Conservation (phyloP, 1,284 basidiomycete genomes). For the Ganoderma meredithae region DNA sequence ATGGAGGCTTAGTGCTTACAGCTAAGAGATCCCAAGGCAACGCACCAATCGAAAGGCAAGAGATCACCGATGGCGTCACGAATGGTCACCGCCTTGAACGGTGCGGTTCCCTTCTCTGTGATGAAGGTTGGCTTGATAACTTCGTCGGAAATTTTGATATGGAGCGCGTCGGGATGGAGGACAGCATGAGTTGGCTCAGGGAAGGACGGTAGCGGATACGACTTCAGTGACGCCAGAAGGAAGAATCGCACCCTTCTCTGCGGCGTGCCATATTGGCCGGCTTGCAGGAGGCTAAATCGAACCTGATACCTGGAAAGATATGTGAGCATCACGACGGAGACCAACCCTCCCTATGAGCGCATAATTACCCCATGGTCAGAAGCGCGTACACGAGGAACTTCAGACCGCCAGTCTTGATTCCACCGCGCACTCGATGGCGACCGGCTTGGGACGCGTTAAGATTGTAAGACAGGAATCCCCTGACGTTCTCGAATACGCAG, state of each 20-base stretch:
- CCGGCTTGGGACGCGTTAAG: slow-evolving; percentile 60
- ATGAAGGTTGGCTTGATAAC: slow-evolving; percentile 52
- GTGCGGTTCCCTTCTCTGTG: slow-evolving; percentile 54
- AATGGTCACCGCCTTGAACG: slow-evolving; percentile 62
- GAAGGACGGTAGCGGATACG: slow-evolving; percentile 62
- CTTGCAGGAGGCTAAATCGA: slow-evolving; percentile 68
- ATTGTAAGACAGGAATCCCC: slow-evolving; percentile 66
- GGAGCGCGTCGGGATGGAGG: not conserved
- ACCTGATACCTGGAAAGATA: slow-evolving; percentile 65
- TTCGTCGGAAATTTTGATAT: not conserved
- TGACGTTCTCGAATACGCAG: slow-evolving; percentile 77
- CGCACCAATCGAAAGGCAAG: slow-evolving; percentile 73
- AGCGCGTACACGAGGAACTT: slow-evolving; percentile 68
- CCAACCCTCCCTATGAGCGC: not conserved
- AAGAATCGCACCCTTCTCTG: slow-evolving; percentile 77
- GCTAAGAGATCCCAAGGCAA: not conserved
- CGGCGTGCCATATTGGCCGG: slow-evolving; percentile 76
- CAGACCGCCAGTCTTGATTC: slow-evolving; percentile 70
- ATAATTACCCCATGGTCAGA: slow-evolving; percentile 64
- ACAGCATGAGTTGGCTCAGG: slow-evolving; percentile 68
- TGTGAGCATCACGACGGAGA: too few relatives aligned
- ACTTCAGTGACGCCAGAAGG: slow-evolving; percentile 64
- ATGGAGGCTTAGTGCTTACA: not conserved
- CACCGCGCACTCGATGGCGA: slow-evolving; percentile 59
- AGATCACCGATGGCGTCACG: slow-evolving; percentile 76